Percentiles rank a stretch among this genome's conserved stretches.
These are phyloP conservation scores for Botrytis sinoallii DNA, from an alignment of 2,329 filamentous ascomycete species.

Conservation along the genomic window DNA sequence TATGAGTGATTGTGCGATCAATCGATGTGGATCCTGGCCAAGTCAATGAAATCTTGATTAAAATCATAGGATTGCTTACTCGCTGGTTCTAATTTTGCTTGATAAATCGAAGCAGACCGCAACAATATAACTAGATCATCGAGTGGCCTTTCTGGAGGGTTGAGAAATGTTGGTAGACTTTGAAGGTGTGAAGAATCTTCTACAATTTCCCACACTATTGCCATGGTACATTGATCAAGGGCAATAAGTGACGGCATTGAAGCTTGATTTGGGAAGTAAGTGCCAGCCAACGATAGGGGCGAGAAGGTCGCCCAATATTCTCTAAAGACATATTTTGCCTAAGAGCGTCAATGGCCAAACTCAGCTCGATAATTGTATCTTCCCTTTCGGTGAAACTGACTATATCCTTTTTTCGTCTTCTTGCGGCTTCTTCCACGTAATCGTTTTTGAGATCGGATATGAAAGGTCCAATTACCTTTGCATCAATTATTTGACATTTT, in stretches of 20 bases:
- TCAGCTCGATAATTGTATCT: background rate
- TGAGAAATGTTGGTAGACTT: background rate
- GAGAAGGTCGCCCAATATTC: background rate
- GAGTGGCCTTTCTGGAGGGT: background rate
- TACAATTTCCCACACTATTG: background rate
- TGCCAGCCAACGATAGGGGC: background rate
- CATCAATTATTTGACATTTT: background rate
- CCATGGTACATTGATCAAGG: background rate
- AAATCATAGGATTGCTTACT: background rate
- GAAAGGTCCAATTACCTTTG: background rate
- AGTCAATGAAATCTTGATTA: background rate
- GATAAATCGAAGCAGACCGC: background rate
- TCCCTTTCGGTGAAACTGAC: background rate
- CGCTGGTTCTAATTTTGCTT: background rate
- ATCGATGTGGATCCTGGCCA: background rate
- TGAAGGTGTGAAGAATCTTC: background rate
- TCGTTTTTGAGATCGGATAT: background rate
- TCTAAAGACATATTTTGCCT: background rate
- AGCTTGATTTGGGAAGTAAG: background rate
- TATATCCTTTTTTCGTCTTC: background rate
- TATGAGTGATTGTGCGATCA: background rate
- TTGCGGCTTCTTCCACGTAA: background rate
- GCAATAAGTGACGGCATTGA: background rate
- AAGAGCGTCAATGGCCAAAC: background rate
- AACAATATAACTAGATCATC: background rate